These are phyloP conservation scores for Protomyces inundatus DNA, from an alignment of 1,139 yeast genomes.

Conservation along the genomic window DNA sequence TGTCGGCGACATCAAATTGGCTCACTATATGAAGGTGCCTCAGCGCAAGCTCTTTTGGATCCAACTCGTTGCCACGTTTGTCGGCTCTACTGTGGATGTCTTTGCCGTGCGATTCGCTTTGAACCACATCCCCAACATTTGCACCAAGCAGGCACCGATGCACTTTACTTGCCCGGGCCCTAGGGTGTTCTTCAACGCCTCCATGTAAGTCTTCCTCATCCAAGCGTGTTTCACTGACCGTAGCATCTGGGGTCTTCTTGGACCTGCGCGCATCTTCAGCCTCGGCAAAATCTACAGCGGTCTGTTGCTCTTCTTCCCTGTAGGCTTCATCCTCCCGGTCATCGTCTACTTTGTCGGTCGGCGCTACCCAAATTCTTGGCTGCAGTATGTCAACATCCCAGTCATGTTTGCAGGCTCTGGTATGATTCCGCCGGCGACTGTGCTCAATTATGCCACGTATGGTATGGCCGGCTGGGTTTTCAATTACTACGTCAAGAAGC, in stretches of 20 bases:
- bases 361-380: conserved; percentile 27
- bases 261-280: conserved; percentile 49
- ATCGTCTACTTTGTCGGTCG: conserved; percentile 40
- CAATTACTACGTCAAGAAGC: conserved; percentile 49
- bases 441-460: conserved; percentile 47
- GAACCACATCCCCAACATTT: conserved; percentile 40
- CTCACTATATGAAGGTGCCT: conserved; percentile 58
- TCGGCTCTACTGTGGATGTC: conserved; percentile 43
- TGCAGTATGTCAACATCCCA: conserved; percentile 48
- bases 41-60: conserved; percentile 57
- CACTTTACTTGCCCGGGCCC: conserved; percentile 35
- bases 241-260: conserved; percentile 52
- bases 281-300: conserved; percentile 21
- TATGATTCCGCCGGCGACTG: conserved; percentile 52
- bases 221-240: neutral
- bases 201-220: conserved; percentile 35
- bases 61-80: conserved; percentile 43
- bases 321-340: conserved; percentile 49
- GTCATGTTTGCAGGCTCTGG: conserved; percentile 51
- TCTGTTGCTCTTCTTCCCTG: conserved; percentile 46
- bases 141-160: conserved; percentile 43
- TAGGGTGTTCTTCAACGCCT: conserved; percentile 47
- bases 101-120: conserved; percentile 55
- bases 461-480: conserved; percentile 50
- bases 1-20: conserved; percentile 56